Percentiles rank a stretch among this genome's conserved stretches.
Conservation (phyloP, 1,284 basidiomycete genomes). For the Irpex sp. region DNA sequence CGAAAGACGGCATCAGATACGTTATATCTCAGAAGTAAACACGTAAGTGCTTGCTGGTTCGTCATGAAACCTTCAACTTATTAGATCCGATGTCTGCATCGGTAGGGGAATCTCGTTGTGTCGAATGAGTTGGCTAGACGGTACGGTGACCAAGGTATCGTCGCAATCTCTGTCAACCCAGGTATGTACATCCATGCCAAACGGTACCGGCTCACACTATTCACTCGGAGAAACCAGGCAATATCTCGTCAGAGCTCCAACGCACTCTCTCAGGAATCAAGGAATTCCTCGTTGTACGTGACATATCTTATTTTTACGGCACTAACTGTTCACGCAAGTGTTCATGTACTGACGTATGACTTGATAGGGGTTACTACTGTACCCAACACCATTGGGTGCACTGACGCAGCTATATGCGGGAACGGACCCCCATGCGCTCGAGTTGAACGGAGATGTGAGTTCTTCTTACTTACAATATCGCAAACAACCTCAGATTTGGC, state of each 20-base stretch:
- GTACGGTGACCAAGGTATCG: conserved; percentile 15
- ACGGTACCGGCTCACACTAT: too few species aligned
- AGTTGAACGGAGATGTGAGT: conserved; percentile 2
- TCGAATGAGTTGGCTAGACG: conserved; percentile 24
- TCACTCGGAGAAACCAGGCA: too few species aligned
- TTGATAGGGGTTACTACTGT: conserved; percentile 18
- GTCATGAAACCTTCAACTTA: too few species aligned
- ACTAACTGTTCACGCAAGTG: too few species aligned
- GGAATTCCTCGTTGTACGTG: neutral
- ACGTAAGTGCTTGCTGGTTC: too few species aligned
- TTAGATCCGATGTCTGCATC: too few species aligned
- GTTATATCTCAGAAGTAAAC: conserved; percentile 35
- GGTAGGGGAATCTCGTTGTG: conserved; percentile 28
- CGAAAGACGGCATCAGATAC: conserved; percentile 15
- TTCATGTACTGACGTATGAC: neutral
- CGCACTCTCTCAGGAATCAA: conserved; percentile 15
- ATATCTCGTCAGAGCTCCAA: conserved; percentile 15
- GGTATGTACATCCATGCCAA: neutral
- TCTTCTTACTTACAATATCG: too few species aligned
- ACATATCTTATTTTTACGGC: neutral
- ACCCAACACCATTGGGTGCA: conserved; percentile 3
- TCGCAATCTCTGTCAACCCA: conserved; percentile 14
- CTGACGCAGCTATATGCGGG: conserved; percentile 10
- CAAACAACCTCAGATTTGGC: too few species aligned
- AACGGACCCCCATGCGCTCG: conserved; percentile 5